These are phyloP conservation scores for Macrocybe gigantea DNA, from an alignment of 768 basidiomycete genomes.

Conservation along the genomic window DNA sequence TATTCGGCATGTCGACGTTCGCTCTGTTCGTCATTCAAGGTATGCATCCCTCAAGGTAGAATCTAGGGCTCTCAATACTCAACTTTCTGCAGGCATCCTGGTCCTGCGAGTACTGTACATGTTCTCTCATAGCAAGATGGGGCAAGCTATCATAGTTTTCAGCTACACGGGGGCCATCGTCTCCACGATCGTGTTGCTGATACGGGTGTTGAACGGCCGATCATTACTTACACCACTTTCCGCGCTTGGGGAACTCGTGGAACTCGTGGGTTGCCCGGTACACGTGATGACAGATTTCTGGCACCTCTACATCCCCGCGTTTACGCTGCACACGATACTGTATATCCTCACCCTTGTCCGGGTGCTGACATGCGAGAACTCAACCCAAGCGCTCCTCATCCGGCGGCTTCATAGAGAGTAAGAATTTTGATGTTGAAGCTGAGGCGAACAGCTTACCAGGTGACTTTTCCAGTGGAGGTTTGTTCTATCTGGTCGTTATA, in stretches of 20 bases:
- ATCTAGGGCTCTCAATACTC: neutral
- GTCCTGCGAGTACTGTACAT: constrained; percentile 10
- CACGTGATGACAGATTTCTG: constrained; percentile 5
- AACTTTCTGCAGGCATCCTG: constrained; percentile 5
- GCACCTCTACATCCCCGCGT: constrained; percentile 11
- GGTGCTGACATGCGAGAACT: constrained; percentile 7
- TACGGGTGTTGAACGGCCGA: neutral
- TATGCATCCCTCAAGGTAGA: neutral
- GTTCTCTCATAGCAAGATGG: constrained; percentile 8
- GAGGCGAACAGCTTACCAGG: neutral
- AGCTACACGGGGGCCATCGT: constrained; percentile 5
- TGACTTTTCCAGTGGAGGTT: constrained; percentile 3
- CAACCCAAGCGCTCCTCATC: constrained; percentile 7
- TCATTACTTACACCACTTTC: constrained; percentile 5
- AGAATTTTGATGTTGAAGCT: neutral
- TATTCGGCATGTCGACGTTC: constrained; percentile 7
- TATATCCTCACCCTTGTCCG: constrained; percentile 10
- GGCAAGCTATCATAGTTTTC: constrained; percentile 4
- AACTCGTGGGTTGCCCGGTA: constrained; percentile 9
- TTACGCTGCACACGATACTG: constrained; percentile 6
- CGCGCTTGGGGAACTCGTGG: neutral
- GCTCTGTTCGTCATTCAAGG: constrained; percentile 12
- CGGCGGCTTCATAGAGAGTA: constrained; percentile 9
- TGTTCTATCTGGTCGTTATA: constrained; percentile 10
- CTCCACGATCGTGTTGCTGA: constrained; percentile 4